These are phyloP conservation scores for Domatiomyces globalis DNA, from an alignment of 2,329 filamentous ascomycete species.

Conservation along the genomic window DNA sequence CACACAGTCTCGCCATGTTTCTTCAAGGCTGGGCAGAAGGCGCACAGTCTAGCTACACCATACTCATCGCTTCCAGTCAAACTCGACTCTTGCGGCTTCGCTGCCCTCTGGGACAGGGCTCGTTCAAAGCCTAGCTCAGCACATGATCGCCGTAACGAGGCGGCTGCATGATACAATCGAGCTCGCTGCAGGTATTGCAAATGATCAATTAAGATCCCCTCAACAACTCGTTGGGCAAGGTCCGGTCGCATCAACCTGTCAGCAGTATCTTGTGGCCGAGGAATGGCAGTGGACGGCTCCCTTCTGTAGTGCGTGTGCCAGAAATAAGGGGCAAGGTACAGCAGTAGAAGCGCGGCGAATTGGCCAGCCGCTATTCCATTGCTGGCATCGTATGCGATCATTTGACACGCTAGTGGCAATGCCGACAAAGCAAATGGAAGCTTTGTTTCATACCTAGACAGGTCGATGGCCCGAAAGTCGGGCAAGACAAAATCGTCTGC, in stretches of 20 bases:
- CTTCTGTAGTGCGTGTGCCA: conserved; percentile 19
- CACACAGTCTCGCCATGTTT: conserved; percentile 8
- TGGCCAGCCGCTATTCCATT: conserved; percentile 33
- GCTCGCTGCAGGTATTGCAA: conserved; percentile 40
- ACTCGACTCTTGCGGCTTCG: background rate
- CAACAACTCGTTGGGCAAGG: conserved; percentile 30
- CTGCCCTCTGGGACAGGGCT: background rate
- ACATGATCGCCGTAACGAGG: conserved; percentile 41
- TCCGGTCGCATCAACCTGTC: conserved; percentile 22
- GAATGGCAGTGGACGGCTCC: background rate
- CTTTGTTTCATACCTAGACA: conserved; percentile 14
- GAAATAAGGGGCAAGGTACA: conserved; percentile 32
- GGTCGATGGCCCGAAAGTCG: conserved; percentile 17
- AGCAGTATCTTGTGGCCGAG: conserved; percentile 6
- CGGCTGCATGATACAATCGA: conserved; percentile 26
- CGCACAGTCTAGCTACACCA: conserved; percentile 3
- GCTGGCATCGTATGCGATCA: conserved; percentile 20
- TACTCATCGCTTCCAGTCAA: background rate
- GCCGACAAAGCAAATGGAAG: conserved; percentile 16
- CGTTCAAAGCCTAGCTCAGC: conserved; percentile 12
- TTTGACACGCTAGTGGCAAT: conserved; percentile 15
- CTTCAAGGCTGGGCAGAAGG: conserved; percentile 10
- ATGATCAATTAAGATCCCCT: conserved; percentile 42
- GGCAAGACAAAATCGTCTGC: conserved; percentile 8
- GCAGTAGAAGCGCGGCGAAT: conserved; percentile 32